phyloP scores from a whole-genome alignment of 2,329 filamentous ascomycete genomes.

The Xylariales sp. region DNA sequence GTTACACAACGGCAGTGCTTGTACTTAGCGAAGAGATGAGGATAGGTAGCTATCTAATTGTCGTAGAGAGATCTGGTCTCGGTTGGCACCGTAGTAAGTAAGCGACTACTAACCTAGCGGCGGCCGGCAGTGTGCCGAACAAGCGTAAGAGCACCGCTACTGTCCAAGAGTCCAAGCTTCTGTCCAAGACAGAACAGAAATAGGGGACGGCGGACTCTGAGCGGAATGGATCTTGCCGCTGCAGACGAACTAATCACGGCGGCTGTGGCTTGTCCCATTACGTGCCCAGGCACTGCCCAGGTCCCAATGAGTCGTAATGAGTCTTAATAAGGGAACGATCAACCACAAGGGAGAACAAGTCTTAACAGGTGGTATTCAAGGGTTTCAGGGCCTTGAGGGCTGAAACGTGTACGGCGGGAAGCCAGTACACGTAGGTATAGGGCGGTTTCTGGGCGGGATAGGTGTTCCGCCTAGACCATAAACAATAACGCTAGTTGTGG shows the following conservation, averaged over 20 bases:
- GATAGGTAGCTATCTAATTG: neutral
- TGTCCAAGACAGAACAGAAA: no score
- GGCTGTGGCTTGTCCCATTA: neutral
- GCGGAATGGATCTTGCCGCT: neutral
- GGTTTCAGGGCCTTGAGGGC: slow-evolving; percentile 20
- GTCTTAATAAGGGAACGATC: slow-evolving; percentile 13
- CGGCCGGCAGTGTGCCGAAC: no score
- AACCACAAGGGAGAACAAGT: neutral
- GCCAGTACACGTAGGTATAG: slow-evolving; percentile 18
- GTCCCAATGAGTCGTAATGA: neutral
- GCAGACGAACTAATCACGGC: neutral
- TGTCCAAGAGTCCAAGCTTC: no score
- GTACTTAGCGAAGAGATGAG: neutral
- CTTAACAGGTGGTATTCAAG: neutral
- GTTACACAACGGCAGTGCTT: neutral
- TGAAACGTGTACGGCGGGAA: slow-evolving; percentile 31
- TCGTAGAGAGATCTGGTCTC: neutral
- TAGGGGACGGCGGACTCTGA: neutral
- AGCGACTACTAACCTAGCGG: no score
- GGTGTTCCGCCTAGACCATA: slow-evolving; percentile 2
- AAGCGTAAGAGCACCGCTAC: no score
- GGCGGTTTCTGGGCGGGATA: neutral
- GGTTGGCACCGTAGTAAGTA: neutral
- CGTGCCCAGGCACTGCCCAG: no score
- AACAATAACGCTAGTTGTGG: slow-evolving; percentile 11